A percentile compares a stretch with the other conserved stretches of the same genome.
Conservation (phyloP, 768 basidiomycete species). For the Porphyrellus cyaneotinctus region DNA sequence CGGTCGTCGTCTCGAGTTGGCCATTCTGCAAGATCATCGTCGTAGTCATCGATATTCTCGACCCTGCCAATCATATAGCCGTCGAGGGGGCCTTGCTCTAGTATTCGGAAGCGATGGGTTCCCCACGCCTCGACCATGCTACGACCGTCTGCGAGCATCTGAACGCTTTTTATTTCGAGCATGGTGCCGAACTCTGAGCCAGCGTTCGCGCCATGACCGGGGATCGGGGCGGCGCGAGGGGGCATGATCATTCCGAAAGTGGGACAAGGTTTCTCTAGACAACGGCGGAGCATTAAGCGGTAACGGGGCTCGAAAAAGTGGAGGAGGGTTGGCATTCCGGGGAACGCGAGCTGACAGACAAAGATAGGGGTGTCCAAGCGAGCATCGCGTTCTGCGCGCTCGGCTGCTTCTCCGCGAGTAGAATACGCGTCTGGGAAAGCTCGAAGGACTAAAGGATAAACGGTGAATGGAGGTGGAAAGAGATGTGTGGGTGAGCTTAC, state of each 20-base stretch:
- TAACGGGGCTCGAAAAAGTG: constrained; percentile 96
- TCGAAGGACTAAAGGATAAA: constrained; percentile 48
- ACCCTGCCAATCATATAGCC: constrained; percentile 87
- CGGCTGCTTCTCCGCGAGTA: constrained; percentile 60
- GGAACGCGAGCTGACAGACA: constrained; percentile 85
- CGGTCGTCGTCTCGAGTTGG: constrained; percentile 11
- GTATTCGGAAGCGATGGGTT: constrained; percentile 71
- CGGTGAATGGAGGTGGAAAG: constrained; percentile 2
- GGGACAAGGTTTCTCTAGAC: constrained; percentile 72
- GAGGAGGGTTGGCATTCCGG: constrained; percentile 82
- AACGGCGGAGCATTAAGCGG: constrained; percentile 95
- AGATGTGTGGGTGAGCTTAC: constrained; percentile 38
- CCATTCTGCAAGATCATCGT: constrained; percentile 33
- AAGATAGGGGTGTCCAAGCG: constrained; percentile 89
- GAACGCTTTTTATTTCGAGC: constrained; percentile 82
- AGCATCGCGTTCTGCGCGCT: constrained; percentile 72
- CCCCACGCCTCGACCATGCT: constrained; percentile 81
- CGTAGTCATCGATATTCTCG: constrained; percentile 50
- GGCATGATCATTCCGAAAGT: constrained; percentile 93
- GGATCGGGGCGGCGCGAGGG: constrained; percentile 34
- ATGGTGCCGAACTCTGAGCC: constrained; percentile 80
- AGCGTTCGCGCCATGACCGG: constrained; percentile 15
- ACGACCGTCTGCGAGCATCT: constrained; percentile 85
- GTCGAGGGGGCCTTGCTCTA: constrained; percentile 80
- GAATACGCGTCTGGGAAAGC: constrained; percentile 65